phyloP scores from a whole-genome alignment of 805 yeast genomes.

The Sporopachydermia lactativora region DNA sequence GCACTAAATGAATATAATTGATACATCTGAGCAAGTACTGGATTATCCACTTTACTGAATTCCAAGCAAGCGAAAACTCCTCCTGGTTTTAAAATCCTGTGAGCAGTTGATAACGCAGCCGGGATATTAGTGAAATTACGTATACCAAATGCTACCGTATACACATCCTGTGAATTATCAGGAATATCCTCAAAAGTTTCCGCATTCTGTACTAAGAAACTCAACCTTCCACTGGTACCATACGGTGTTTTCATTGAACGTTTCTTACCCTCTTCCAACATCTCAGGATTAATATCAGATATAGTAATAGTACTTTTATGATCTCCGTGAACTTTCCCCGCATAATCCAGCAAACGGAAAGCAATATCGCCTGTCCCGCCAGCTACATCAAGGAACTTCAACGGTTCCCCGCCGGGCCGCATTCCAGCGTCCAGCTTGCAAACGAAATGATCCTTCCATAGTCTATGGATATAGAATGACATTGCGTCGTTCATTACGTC shows the following conservation, averaged over 20 bases:
- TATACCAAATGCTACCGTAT: conserved; percentile 94
- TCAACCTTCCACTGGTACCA: conserved; percentile 57
- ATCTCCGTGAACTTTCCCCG: conserved; percentile 66
- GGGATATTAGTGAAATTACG: conserved; percentile 93
- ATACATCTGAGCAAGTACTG: conserved; percentile 59
- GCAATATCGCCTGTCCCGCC: conserved; percentile 99
- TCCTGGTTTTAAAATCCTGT: conserved; percentile 91
- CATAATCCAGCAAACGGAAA: conserved; percentile 86
- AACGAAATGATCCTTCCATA: conserved; percentile 91
- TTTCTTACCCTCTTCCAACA: conserved; percentile 84
- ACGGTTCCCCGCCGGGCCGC: conserved; percentile 75
- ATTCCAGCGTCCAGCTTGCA: conserved; percentile 82
- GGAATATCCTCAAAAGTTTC: conserved; percentile 74
- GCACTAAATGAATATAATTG: conserved; percentile 80
- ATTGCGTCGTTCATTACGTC: conserved; percentile 97
- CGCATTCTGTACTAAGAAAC: conserved; percentile 84
- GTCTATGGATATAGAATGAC: conserved; percentile 89
- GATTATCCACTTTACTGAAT: conserved; percentile 82
- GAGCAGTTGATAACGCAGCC: conserved; percentile 89
- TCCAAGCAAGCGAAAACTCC: conserved; percentile 96
- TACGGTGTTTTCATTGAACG: conserved; percentile 49
- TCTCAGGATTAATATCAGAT: conserved; percentile 91
- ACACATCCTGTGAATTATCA: conserved; percentile 82
- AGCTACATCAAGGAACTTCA: conserved; percentile 88
- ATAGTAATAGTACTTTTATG: conserved; percentile 68